A percentile compares a stretch with the other conserved stretches of the same genome.
Conservation (phyloP, 176 grass and related monocot species). For the Bonia amplexicaulis region DNA sequence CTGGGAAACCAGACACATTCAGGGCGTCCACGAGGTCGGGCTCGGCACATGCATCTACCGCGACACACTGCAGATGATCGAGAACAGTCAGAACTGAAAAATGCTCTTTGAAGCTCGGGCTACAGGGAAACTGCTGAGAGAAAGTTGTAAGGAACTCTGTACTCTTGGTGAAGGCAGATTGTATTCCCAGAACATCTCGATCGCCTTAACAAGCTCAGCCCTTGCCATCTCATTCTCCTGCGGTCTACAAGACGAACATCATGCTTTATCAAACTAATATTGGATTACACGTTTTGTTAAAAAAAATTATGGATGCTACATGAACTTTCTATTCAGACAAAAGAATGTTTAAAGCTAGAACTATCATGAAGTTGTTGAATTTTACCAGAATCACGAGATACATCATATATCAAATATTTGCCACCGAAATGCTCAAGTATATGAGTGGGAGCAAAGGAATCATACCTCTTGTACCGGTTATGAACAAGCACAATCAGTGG, state of each 20-base stretch:
- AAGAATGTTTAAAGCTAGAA: background rate
- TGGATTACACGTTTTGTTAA: background rate
- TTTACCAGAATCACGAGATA: background rate
- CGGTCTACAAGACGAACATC: slow-evolving; percentile 28
- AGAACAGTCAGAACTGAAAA: background rate
- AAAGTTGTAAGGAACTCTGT: background rate
- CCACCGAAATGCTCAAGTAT: background rate
- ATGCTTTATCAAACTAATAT: background rate
- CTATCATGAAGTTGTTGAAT: background rate
- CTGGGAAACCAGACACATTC: slow-evolving; percentile 72
- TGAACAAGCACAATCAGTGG: slow-evolving; percentile 87
- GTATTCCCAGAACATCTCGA: slow-evolving; percentile 79
- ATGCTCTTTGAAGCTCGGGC: background rate
- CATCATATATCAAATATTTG: background rate
- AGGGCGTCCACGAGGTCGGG: slow-evolving; percentile 57
- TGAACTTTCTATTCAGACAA: background rate
- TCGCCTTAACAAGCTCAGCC: slow-evolving; percentile 67
- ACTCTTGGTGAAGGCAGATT: slow-evolving; percentile 82
- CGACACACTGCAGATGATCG: slow-evolving; percentile 60
- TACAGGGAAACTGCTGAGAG: background rate
- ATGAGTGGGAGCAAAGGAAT: slow-evolving; percentile 3
- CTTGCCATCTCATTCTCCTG: slow-evolving; percentile 73
- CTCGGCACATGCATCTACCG: slow-evolving; percentile 68
- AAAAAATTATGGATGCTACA: background rate
- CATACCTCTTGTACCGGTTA: slow-evolving; percentile 70